These are phyloP conservation scores for Arthroderma sp. DNA, from an alignment of 2,329 filamentous ascomycete genomes.

Conservation along the genomic window DNA sequence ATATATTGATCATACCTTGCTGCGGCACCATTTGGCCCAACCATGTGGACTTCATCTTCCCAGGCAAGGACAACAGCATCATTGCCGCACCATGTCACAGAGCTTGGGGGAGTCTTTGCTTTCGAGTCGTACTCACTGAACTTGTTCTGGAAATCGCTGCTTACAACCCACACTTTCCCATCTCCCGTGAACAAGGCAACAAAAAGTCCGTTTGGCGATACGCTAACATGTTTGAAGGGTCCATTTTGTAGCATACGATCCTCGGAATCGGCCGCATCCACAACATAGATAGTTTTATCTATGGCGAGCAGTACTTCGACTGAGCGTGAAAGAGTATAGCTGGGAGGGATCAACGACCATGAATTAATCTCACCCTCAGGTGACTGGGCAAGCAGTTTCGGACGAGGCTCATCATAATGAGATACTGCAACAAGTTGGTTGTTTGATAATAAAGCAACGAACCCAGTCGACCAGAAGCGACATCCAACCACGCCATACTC, in stretches of 20 bases:
- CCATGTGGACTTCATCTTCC: constrained; percentile 94
- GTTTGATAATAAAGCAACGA: constrained; percentile 82
- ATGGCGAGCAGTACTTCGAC: constrained; percentile 88
- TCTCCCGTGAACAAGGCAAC: constrained; percentile 77
- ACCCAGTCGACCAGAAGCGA: constrained; percentile 81
- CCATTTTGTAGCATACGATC: constrained; percentile 85
- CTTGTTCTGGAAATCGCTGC: constrained; percentile 85
- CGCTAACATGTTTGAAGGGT: constrained; percentile 78
- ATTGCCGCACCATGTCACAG: constrained; percentile 92
- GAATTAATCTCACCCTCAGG: constrained; percentile 71
- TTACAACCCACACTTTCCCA: constrained; percentile 82
- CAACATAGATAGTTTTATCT: constrained; percentile 67
- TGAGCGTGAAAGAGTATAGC: constrained; percentile 77
- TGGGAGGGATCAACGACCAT: constrained; percentile 80
- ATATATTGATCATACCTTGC: constrained; percentile 37
- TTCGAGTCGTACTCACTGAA: constrained; percentile 84
- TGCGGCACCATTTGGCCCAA: constrained; percentile 70
- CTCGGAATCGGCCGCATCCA: constrained; percentile 81
- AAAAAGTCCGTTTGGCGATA: constrained; percentile 82
- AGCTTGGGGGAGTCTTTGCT: constrained; percentile 71
- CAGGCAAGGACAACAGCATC: constrained; percentile 88
- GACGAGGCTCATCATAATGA: constrained; percentile 79
- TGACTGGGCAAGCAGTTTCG: constrained; percentile 63
- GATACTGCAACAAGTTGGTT: constrained; percentile 79
- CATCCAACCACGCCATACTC: constrained; percentile 80